Percentiles rank a stretch among this genome's conserved stretches.
These are phyloP conservation scores for Pseudogymnoascus sp. DNA, from an alignment of 2,329 filamentous ascomycete species.

Conservation along the genomic window DNA sequence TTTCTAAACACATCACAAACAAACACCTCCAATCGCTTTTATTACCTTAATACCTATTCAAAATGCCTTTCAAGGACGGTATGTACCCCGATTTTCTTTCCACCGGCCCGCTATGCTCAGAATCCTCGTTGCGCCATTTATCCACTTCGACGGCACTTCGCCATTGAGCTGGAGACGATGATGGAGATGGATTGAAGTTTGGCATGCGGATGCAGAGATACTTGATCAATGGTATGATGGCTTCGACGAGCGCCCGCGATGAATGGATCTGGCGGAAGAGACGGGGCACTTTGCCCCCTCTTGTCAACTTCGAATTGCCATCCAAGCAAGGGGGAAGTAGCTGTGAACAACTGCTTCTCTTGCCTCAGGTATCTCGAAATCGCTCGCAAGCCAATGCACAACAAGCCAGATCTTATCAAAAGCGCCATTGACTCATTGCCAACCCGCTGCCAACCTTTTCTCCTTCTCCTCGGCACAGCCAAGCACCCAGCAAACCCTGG, in stretches of 20 bases:
- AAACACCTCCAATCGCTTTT: conserved; percentile 8
- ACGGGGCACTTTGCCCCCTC: neutral
- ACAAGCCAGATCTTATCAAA: neutral
- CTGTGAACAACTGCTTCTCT: neutral
- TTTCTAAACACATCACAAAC: neutral
- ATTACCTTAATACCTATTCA: conserved; percentile 24
- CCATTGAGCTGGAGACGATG: conserved; percentile 7
- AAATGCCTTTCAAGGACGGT: conserved; percentile 34
- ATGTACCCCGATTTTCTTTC: conserved; percentile 19
- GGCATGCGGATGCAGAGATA: neutral
- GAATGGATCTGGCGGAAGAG: neutral
- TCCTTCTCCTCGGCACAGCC: neutral
- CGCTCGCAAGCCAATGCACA: neutral
- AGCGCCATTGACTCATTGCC: neutral
- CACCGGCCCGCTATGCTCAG: conserved; percentile 1
- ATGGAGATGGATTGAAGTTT: neutral
- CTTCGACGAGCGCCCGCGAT: neutral
- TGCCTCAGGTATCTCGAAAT: neutral
- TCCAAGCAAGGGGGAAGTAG: neutral
- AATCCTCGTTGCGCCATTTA: conserved; percentile 16
- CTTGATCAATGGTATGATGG: neutral
- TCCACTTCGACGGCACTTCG: neutral
- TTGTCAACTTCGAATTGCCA: neutral
- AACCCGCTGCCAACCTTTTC: neutral
- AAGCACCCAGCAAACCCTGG: neutral